Base-by-base conservation (phyloP, 176 grass and related monocot species). In the Ampelocalamus luodianensis region DNA sequence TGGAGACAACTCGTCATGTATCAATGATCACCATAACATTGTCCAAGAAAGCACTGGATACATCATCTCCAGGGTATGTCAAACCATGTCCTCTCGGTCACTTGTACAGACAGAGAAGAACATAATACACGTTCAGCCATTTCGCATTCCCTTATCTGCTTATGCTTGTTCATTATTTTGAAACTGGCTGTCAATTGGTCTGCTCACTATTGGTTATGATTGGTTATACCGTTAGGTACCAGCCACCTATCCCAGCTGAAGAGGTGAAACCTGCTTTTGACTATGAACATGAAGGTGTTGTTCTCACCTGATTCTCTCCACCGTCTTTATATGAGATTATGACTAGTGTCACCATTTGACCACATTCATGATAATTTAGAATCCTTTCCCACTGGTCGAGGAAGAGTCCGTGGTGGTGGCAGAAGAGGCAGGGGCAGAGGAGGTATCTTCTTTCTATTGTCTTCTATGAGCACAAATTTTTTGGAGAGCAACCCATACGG, bases 1-100 rank as follows among this genome's bases (percentile, higher is more conserved):
- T 98, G 48, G 93, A 98, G 83, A 98, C 96, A 9, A 95, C 83
- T 13, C 87, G 93, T 20, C 93, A 95, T 74, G 87, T 98, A 45
- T 98, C 96, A 18, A 91, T 98, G 86, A 95, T 98, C 60, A 85
- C 77, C n/a, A 63, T 98, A 87, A 95, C 89, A 72, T 85, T 98
- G 39, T 98, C 96, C 65, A 98, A 90, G 91, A 87, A 88, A 61
- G 77, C 70, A 61, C 78, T 95, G 50, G 89, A 95, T 82, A 89
- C 75, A 34, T 93, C 91, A 72, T 89, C 79, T 89, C 87, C 93
- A 85, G 96, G 96, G 96, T 97, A 84, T 83, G 83, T 76, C 27
- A 50, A 69, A 69, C 36, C 49, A 49, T 70, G 6, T 75, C 46
- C 17, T 65, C 56, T 34, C 45, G 24, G 43, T 86, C 14, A 85